Evolutionary conservation across 345 rosid genomes (phyloP).

Genomic region (Ailanthus altissimus): DNA sequence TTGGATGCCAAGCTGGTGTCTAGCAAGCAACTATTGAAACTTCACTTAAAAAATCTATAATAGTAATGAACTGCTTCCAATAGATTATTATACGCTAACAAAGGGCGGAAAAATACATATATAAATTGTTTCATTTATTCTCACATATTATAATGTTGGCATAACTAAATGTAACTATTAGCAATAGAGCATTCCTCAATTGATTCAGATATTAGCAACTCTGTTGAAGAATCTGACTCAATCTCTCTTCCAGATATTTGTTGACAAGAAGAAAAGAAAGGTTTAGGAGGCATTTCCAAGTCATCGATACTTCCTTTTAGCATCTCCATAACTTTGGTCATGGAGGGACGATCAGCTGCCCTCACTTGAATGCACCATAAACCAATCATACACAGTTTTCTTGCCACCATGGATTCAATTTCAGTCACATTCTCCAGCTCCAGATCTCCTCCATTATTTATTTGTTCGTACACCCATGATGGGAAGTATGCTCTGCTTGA

Average conservation of each 20-base stretch:
- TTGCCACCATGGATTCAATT: constrained; percentile 27
- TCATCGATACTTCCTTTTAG: constrained; percentile 25
- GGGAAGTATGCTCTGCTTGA: constrained; percentile 15
- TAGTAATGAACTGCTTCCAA: no score
- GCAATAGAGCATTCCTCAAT: neutral
- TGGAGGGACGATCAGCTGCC: constrained; percentile 37
- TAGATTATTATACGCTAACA: no score
- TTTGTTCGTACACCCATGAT: constrained; percentile 31
- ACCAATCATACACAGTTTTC: constrained; percentile 37
- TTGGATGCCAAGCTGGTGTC: neutral
- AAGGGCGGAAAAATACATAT: no score
- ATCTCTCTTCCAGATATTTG: neutral
- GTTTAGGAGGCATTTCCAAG: constrained; percentile 36
- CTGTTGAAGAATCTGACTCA: neutral
- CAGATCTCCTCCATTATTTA: constrained; percentile 26
- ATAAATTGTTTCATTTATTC: no score
- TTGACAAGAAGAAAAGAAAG: constrained; percentile 29
- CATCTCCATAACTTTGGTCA: constrained; percentile 41
- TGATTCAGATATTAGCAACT: neutral
- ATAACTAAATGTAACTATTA: neutral
- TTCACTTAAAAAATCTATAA: no score
- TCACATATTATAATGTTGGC: neutral
- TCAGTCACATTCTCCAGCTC: constrained; percentile 25
- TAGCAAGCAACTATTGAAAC: no score
- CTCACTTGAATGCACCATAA: constrained; percentile 42